These are phyloP conservation scores for Dinochytrium kinnereticum DNA, from an alignment of 371 early-diverging fungal species.

Conservation along the genomic window DNA sequence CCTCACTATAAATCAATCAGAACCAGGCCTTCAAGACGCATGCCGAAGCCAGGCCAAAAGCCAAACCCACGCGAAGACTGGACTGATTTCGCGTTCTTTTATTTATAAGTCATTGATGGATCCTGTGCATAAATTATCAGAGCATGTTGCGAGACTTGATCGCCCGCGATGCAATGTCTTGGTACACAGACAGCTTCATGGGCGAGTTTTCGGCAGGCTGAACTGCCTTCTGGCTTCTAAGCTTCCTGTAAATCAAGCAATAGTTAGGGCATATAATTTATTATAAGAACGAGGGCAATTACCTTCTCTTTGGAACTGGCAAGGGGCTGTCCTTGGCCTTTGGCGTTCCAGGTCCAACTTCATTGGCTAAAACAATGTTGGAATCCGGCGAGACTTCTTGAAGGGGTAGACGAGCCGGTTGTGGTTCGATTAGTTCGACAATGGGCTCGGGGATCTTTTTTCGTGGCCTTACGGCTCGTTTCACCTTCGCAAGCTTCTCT, in stretches of 20 bases:
- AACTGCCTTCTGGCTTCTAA: slow-evolving; percentile 5
- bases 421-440: no score
- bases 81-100: no score
- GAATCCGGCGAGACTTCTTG: no score
- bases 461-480: background rate
- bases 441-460: background rate
- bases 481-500: background rate
- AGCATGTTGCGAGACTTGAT: slow-evolving; percentile 9
- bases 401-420: background rate
- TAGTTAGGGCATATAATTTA: background rate
- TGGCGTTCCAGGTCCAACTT: background rate
- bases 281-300: background rate
- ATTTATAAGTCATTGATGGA: no score
- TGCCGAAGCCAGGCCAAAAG: no score
- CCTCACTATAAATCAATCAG: no score
- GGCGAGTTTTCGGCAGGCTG: slow-evolving; percentile 9
- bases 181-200: slow-evolving; percentile 7
- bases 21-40: no score
- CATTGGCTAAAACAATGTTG: background rate
- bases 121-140: no score
- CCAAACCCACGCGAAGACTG: no score
- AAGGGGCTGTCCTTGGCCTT: background rate
- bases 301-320: slow-evolving; percentile 6
- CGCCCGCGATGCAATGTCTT: background rate
- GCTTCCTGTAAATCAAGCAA: background rate